These are phyloP conservation scores for Asclepias syriaca DNA, from an alignment of 257 asterid genomes.

Conservation along the genomic window DNA sequence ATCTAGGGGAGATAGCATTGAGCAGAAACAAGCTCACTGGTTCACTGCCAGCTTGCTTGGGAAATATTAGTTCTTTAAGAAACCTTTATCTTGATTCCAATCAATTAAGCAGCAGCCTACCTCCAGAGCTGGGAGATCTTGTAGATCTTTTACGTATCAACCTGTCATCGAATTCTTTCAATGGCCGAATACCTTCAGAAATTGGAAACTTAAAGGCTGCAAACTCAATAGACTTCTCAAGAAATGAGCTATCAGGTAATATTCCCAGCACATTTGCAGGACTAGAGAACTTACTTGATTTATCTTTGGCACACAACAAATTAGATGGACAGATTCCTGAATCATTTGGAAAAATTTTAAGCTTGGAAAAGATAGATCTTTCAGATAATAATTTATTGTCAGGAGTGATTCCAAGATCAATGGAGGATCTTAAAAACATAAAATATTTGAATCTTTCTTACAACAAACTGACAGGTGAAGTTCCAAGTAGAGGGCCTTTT, in stretches of 20 bases:
- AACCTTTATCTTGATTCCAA: background rate
- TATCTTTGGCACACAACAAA: background rate
- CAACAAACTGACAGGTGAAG: background rate
- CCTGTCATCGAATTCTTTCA: background rate
- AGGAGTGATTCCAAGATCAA: background rate
- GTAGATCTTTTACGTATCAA: background rate
- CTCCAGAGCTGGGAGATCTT: background rate
- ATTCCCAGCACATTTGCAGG: background rate
- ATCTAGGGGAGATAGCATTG: background rate
- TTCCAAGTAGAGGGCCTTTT: background rate
- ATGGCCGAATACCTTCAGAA: background rate
- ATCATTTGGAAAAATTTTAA: background rate
- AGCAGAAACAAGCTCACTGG: background rate
- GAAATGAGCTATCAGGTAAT: slow-evolving; percentile 2
- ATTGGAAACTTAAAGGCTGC: background rate
- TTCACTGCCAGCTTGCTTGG: slow-evolving; percentile 3
- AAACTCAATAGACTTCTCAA: slow-evolving; percentile 1
- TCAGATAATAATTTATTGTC: background rate
- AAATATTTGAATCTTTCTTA: background rate
- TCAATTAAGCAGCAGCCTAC: background rate
- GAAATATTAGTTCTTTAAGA: slow-evolving; percentile 8
- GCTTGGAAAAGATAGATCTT: background rate
- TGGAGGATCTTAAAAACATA: background rate
- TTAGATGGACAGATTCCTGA: background rate
- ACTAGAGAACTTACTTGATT: background rate